Evolutionary conservation across 371 early-diverging fungal species (phyloP), one percentile per base, ranked within the genome.

Genomic region (Saksenaea vasiformis): DNA sequence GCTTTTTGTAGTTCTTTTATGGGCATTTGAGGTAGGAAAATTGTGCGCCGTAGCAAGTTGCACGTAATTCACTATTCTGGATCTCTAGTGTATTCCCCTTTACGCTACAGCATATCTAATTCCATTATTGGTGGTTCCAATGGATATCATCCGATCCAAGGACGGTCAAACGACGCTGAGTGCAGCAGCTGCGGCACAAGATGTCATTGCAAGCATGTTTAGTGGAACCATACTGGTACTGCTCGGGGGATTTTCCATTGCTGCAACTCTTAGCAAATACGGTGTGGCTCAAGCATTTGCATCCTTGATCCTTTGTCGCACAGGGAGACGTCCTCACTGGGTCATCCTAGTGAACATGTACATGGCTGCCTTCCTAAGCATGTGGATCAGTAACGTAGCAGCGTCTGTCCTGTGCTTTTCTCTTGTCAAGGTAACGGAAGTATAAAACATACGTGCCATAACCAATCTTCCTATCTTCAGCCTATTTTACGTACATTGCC

Each of bases 171-270:
- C 71, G 3, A 63, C 87, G 76, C 24, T 22, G 10, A 47, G 24
- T 22, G 51, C 51, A 19, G 51, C 51, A 47, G 83, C 80, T 5
- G 93, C 95, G 10, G 85, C 97, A 14, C 90, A 91, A 65, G 75
- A 71, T 19, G 89, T 96, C 54, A 94, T 96, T 68, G 80, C 87
- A 2, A 85, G 92, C 41, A 98, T 98, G 98, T 98, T 96, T 67
- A 90, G 88, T n/a, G 93, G 95, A 1, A 95, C 95, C n/a, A 94
- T 97, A 66, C 94, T 98, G 95, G 76, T 98, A 35, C 82, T 98
- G 3, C 79, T 98, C 7, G 97, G 97, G 61, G 97, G 98, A 0
- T 98, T 98, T 82, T 84, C 95, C 4, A 84, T 98, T 22, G 98
- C 97, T 5, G 93, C 94, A 2, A 97, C 98, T 19, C 67, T 76